Conservation (phyloP, 1,284 basidiomycete genomes). For the Cystobasidium pallidum region DNA sequence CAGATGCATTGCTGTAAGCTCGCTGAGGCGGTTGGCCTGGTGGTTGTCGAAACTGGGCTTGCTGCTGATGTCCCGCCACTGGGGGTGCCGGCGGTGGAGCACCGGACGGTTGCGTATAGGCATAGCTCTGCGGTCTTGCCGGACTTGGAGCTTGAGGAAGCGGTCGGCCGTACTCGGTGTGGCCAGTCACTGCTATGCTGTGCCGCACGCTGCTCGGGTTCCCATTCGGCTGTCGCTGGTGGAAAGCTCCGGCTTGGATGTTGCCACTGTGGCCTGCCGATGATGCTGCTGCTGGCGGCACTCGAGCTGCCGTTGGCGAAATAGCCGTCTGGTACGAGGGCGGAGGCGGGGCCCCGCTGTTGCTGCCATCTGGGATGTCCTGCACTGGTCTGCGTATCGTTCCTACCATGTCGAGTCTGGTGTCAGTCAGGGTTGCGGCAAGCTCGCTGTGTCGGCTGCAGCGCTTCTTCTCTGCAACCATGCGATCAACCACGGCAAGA, state of each 20-base stretch:
- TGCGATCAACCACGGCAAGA: constrained; percentile 8
- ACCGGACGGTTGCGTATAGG: constrained; percentile 24
- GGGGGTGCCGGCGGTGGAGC: constrained; percentile 21
- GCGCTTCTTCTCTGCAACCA: background rate
- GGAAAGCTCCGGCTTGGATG: constrained; percentile 26
- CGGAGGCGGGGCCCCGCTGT: constrained; percentile 23
- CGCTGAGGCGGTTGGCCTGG: constrained; percentile 6
- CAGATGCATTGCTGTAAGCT: background rate
- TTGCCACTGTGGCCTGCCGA: constrained; percentile 13
- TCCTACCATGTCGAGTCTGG: constrained; percentile 12
- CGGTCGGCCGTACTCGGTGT: constrained; percentile 5
- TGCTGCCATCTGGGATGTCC: constrained; percentile 2
- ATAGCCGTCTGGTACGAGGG: constrained; percentile 29
- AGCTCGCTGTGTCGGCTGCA: too few relatives aligned
- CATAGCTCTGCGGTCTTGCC: constrained; percentile 13
- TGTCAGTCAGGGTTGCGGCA: too few relatives aligned
- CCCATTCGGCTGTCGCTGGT: background rate
- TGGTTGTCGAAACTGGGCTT: constrained; percentile 21
- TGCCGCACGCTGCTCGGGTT: background rate
- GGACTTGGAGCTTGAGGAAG: constrained; percentile 2
- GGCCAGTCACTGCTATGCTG: background rate
- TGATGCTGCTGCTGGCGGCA: constrained; percentile 1
- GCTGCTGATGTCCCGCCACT: too few relatives aligned
- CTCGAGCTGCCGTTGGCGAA: constrained; percentile 3
- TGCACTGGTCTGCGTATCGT: constrained; percentile 33